A percentile compares a stretch with the other conserved stretches of the same genome.
phyloP scores from a whole-genome alignment of 805 yeast species.

The Wickerhamiella spandovensis region DNA sequence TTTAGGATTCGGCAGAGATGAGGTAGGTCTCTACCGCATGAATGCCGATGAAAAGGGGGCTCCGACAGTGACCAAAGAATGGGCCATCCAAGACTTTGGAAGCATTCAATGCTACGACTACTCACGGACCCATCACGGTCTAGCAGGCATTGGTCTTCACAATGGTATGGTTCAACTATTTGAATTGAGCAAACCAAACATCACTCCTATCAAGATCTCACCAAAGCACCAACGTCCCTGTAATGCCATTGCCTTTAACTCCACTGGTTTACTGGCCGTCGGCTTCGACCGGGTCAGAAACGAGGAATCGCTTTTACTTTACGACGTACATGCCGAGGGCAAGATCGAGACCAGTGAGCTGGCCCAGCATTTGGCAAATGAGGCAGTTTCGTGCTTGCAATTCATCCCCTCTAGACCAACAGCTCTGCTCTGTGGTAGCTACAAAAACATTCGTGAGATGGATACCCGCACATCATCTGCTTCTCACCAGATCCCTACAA shows the following conservation, averaged over 20 bases:
- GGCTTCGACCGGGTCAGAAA: conserved; percentile 70
- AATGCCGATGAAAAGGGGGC: conserved; percentile 4
- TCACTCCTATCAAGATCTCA: conserved; percentile 32
- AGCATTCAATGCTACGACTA: conserved; percentile 37
- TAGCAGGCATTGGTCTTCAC: conserved; percentile 58
- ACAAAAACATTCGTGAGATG: conserved; percentile 63
- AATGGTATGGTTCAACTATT: conserved; percentile 54
- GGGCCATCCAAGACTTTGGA: conserved; percentile 24
- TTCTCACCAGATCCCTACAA: conserved; percentile 60
- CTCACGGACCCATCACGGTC: conserved; percentile 21
- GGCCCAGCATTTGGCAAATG: conserved; percentile 50
- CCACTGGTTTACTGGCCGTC: conserved; percentile 51
- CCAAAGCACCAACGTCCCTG: conserved; percentile 64
- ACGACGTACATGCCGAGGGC: conserved; percentile 42
- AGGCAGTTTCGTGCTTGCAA: conserved; percentile 53
- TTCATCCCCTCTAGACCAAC: conserved; percentile 48
- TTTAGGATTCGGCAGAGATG: conserved; percentile 70
- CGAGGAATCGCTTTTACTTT: conserved; percentile 63
- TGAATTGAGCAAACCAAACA: conserved; percentile 35
- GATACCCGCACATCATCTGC: conserved; percentile 40
- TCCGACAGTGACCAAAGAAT: conserved; percentile 17
- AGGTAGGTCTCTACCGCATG: conserved; percentile 40
- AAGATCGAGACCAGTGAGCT: conserved; percentile 12
- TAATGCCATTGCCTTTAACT: conserved; percentile 58
- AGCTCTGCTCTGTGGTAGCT: conserved; percentile 56